Evolutionary conservation across 1,284 basidiomycete genomes (phyloP), one percentile per base, ranked within the genome.

Genomic region (Tilletia caries): DNA sequence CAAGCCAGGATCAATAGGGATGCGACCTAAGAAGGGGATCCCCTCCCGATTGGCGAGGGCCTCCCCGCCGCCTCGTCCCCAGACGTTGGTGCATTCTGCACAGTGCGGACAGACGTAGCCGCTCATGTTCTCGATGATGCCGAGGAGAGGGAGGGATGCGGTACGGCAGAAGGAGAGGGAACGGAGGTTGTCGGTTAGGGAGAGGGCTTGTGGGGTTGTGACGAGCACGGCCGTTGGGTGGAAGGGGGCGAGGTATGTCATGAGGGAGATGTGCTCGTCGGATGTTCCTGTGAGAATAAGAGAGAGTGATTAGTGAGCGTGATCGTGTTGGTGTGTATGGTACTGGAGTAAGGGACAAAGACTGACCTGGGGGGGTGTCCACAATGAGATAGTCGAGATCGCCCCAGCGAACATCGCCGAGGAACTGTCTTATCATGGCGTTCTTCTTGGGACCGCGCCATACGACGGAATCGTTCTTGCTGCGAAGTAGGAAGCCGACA

Each of bases 381-480:
- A 98, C 91, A 67, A 99, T 89, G 65, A 99, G 86, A 85, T 95
- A 98, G 85, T 99, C 96, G 71, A 98, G 86, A 60, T 93, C 90
- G 65, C 94, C 95, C 96, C 96, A 99, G 71, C 93, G 86, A 13
- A 98, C 96, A 79, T 99, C 95, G 76, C 90, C 90, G 82, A 98
- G 84, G 82, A 99, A 98, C 86, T 99, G 96, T 78, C 94, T 87
- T 79, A 99, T 98, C 96, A 98, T 98, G 64, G 93, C 96, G 79
- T 97, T 97, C 88, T 98, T 99, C 88, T 98, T 98, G 43, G 96
- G 96, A 0, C 96, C 96, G 76, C 96, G 86, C 96, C 96, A 99
- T 0, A 99, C 92, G 44, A 99, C 93, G 18, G 91, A 92, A 82
- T 97, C 95, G 66, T 91, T 91, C 79, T 90, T 90, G 79, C 90